phyloP scores from a whole-genome alignment of 2,329 filamentous ascomycete genomes.

The Sarocladium brachiariae region DNA sequence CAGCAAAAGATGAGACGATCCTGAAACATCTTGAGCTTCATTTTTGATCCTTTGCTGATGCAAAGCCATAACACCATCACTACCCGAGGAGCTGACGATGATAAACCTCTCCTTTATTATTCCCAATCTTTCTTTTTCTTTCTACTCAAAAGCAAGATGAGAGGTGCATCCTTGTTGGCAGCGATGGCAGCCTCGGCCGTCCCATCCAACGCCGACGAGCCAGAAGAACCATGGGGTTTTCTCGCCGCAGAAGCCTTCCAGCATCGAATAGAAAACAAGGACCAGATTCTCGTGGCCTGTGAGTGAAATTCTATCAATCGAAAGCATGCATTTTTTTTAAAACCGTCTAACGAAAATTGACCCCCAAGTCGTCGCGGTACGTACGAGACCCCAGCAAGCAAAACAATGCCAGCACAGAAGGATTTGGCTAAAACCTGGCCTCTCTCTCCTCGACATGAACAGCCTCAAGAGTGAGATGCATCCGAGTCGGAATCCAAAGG shows the following conservation, averaged over 20 bases:
- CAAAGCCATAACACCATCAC: too few relatives aligned
- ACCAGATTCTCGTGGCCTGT: constrained; percentile 26
- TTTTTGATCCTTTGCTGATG: too few relatives aligned
- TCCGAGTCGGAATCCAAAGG: too few relatives aligned
- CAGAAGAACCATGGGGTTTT: constrained; percentile 12
- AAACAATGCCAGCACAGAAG: neutral
- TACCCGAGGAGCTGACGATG: too few relatives aligned
- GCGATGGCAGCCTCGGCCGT: too few relatives aligned
- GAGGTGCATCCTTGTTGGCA: too few relatives aligned
- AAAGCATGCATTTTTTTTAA: neutral
- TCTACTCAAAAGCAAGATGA: too few relatives aligned
- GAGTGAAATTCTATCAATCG: constrained; percentile 13
- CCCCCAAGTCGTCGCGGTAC: neutral
- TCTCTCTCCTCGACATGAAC: neutral
- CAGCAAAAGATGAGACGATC: neutral
- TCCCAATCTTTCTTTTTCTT: too few relatives aligned
- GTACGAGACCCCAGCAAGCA: neutral
- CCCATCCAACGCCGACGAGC: too few relatives aligned
- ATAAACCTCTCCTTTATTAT: too few relatives aligned
- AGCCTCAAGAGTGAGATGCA: neutral
- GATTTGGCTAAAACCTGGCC: constrained; percentile 13
- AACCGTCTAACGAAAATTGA: neutral
- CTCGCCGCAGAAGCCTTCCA: constrained; percentile 11
- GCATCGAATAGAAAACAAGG: constrained; percentile 12
- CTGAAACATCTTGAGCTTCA: too few relatives aligned